Conservation (phyloP, 2,329 filamentous ascomycete genomes). For the Lachnellula cervina region DNA sequence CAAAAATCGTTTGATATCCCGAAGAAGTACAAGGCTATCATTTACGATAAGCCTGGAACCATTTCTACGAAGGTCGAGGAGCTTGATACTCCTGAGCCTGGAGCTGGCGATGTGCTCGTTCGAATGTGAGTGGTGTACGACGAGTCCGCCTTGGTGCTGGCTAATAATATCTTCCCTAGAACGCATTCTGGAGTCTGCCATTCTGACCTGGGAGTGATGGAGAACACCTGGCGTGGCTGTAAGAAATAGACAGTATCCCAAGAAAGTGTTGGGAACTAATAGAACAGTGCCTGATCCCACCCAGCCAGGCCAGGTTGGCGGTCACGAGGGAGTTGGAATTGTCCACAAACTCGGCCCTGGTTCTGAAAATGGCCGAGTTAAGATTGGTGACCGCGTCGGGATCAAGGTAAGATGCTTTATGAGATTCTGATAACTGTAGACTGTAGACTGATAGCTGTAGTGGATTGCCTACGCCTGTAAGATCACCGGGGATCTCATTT, state of each 20-base stretch:
- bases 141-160: not conserved
- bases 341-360: slow-evolving; percentile 62
- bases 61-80: slow-evolving; percentile 61
- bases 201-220: slow-evolving; percentile 55
- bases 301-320: slow-evolving; percentile 58
- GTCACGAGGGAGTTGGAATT: slow-evolving; percentile 64
- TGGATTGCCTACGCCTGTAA: slow-evolving; percentile 49
- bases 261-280: slow-evolving; percentile 37
- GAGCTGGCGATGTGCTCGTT: slow-evolving; percentile 56
- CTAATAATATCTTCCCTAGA: slow-evolving; percentile 28
- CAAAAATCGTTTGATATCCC: slow-evolving; percentile 39
- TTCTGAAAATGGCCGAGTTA: slow-evolving; percentile 49
- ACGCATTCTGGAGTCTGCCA: slow-evolving; percentile 64
- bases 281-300: slow-evolving; percentile 53
- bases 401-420: slow-evolving; percentile 48
- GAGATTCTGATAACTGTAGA: not conserved
- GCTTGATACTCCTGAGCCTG: slow-evolving; percentile 60
- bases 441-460: slow-evolving; percentile 29
- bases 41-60: slow-evolving; percentile 62
- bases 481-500: no score
- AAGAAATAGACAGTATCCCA: slow-evolving; percentile 19
- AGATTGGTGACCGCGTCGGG: slow-evolving; percentile 64
- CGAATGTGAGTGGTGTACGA: slow-evolving; percentile 43
- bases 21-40: slow-evolving; percentile 55
- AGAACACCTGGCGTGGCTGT: slow-evolving; percentile 35